Percentiles rank a stretch among this genome's conserved stretches.
These are phyloP conservation scores for Pythium sp. DNA, from an alignment of 352 stramenopile species.

Conservation along the genomic window DNA sequence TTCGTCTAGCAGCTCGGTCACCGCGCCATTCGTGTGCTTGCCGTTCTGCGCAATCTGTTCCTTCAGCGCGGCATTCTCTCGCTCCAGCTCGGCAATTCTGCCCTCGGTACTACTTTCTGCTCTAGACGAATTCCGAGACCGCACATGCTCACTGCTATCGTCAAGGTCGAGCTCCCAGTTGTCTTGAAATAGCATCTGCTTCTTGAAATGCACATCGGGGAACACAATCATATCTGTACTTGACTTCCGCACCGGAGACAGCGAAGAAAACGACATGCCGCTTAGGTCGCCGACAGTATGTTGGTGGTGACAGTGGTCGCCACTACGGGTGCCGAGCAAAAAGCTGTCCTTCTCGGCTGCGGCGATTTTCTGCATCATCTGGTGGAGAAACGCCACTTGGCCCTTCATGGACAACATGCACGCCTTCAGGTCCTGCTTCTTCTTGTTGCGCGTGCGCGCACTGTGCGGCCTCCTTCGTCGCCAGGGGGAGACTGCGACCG, in stretches of 20 bases:
- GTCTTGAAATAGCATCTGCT: constrained; percentile 11
- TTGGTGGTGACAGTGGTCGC: neutral
- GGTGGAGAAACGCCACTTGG: constrained; percentile 18
- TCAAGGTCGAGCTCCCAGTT: constrained; percentile 8
- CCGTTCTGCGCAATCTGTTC: constrained; percentile 2
- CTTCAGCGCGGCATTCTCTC: constrained; percentile 10
- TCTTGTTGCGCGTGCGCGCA: constrained; percentile 5
- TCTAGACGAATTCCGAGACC: neutral
- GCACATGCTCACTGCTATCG: neutral
- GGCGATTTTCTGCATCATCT: constrained; percentile 11
- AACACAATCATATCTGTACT: constrained; percentile 7
- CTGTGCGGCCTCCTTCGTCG: constrained; percentile 11
- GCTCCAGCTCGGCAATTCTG: constrained; percentile 12
- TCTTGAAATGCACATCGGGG: constrained; percentile 4
- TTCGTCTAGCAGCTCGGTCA: constrained; percentile 14
- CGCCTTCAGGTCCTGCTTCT: constrained; percentile 8
- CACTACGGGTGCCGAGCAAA: neutral
- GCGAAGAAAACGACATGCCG: constrained; percentile 16
- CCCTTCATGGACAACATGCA: constrained; percentile 23
- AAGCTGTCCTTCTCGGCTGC: constrained; percentile 5
- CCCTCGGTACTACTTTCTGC: neutral
- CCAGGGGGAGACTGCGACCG: neutral
- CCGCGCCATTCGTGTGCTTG: constrained; percentile 2
- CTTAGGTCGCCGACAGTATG: constrained; percentile 2
- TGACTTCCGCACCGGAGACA: constrained; percentile 16